phyloP scores from a whole-genome alignment of 1,139 yeast species.

The Pichiaceae sp. region DNA sequence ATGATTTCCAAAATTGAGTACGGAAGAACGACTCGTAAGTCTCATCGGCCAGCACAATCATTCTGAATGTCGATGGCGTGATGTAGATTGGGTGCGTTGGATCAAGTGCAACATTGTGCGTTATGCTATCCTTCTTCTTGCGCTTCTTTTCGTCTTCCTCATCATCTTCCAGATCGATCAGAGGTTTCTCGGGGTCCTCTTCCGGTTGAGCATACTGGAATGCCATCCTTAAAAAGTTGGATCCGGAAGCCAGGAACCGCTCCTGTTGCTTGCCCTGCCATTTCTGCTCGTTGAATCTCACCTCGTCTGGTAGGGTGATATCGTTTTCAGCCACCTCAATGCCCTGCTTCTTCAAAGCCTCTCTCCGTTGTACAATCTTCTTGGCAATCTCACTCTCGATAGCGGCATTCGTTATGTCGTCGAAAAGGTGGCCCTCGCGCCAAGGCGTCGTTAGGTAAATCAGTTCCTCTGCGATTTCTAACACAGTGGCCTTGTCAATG shows the following conservation, averaged over 20 bases:
- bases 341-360: conserved; percentile 22
- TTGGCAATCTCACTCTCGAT: conserved; percentile 64
- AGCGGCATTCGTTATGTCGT: conserved; percentile 48
- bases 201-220: conserved; percentile 85
- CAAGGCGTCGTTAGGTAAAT: conserved; percentile 77
- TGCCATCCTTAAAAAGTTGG: conserved; percentile 77
- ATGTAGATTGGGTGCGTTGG: conserved; percentile 70
- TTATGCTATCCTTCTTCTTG: conserved; percentile 20
- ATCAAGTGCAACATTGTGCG: conserved; percentile 71
- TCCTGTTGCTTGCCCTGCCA: conserved; percentile 68
- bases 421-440: conserved; percentile 60
- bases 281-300: conserved; percentile 52
- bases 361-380: conserved; percentile 33
- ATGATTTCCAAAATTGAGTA: conserved; percentile 52
- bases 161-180: conserved; percentile 32
- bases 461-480: conserved; percentile 81
- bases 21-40: conserved; percentile 81
- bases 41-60: conserved; percentile 92
- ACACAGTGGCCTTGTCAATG: conserved; percentile 70
- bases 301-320: conserved; percentile 49
- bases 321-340: conserved; percentile 23
- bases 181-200: conserved; percentile 33
- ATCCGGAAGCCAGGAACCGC: conserved; percentile 79
- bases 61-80: conserved; percentile 83
- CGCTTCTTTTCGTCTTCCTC: conserved; percentile 10